Evolutionary conservation across 106 monocot species (phyloP), one percentile per base, ranked within the genome.

Genomic region (Alisma plantagoaquatica): DNA sequence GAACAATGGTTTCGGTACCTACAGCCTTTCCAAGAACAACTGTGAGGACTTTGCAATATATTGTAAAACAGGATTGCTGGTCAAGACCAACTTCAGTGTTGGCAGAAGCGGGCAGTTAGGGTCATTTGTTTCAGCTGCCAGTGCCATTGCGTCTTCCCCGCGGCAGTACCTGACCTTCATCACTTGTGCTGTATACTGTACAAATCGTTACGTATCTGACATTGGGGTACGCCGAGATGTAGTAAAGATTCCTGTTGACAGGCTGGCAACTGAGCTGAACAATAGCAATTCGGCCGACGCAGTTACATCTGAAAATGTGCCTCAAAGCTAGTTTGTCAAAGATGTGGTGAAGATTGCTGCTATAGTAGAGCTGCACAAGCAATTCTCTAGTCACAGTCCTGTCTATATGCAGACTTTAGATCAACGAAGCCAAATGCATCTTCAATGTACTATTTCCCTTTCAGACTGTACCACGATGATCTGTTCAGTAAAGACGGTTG

Each of bases 31-130:
- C 75, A 87, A 72, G 38, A 87, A 58, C 68, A 87, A 87, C 59
- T 87, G 87, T 25, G 87, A 87, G 66, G 87, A 87, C 29, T 87
- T 87, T 27, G 87, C 87, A 18, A 87, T 87, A 41, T 87, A 87
- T 48, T 87, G 87, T 67, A 87, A 87, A 60, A 87, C 87, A 0
- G 87, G 82, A 1, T 65, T 81, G 32, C 48, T 67, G 1, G 77
- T 75, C 16, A 66, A 78, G 9, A 82, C 78, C n/a, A 60, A 61
- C 17, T 81, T 81, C 22, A 53, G 78, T 1, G 57, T 87, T 8
- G 87, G 87, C 45, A 81, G 82, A 58, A 82, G 87, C 10, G 87
- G 87, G 2, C 87, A 87, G 87, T 62, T 77, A 0, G 67, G 78
- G 32, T 87, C 87, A 2, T 72, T 82, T 43, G 62, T 87, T 10